These are phyloP conservation scores for Knoxia roxburghii DNA, from an alignment of 257 asterid genomes.

Conservation along the genomic window DNA sequence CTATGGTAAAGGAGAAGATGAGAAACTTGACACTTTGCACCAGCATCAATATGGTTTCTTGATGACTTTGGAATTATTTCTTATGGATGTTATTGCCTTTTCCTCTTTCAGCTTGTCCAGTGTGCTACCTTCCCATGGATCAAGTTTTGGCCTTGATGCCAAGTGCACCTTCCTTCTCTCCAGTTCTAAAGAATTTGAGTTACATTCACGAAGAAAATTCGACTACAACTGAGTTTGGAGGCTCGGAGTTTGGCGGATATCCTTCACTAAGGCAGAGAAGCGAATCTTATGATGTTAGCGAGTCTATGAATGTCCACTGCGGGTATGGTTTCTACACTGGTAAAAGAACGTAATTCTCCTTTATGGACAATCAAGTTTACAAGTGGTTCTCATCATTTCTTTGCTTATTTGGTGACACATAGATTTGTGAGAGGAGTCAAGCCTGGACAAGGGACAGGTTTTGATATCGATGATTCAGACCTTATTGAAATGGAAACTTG, in stretches of 20 bases:
- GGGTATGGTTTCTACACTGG: constrained; percentile 54
- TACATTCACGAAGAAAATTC: constrained; percentile 66
- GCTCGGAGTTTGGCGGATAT: constrained; percentile 90
- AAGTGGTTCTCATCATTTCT: neutral
- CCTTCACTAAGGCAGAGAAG: constrained; percentile 67
- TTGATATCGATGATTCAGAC: constrained; percentile 72
- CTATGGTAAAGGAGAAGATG: neutral
- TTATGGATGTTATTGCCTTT: constrained; percentile 11
- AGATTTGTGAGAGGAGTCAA: constrained; percentile 82
- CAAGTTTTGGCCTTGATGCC: constrained; percentile 71
- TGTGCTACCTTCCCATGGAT: constrained; percentile 87
- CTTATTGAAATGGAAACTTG: constrained; percentile 82
- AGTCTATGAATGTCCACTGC: constrained; percentile 79
- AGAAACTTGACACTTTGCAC: neutral
- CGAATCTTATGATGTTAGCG: constrained; percentile 72
- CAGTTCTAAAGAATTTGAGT: constrained; percentile 53
- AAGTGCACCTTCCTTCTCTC: constrained; percentile 66
- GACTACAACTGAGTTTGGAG: constrained; percentile 78
- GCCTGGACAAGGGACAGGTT: constrained; percentile 80
- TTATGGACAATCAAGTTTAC: neutral
- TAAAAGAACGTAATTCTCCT: neutral
- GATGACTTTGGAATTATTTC: constrained; percentile 2
- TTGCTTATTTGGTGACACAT: neutral
- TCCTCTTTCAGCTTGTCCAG: constrained; percentile 78
- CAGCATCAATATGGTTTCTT: neutral